Base-by-base conservation (phyloP, 2,329 filamentous ascomycete genomes). In the Fusarium equiseti region DNA sequence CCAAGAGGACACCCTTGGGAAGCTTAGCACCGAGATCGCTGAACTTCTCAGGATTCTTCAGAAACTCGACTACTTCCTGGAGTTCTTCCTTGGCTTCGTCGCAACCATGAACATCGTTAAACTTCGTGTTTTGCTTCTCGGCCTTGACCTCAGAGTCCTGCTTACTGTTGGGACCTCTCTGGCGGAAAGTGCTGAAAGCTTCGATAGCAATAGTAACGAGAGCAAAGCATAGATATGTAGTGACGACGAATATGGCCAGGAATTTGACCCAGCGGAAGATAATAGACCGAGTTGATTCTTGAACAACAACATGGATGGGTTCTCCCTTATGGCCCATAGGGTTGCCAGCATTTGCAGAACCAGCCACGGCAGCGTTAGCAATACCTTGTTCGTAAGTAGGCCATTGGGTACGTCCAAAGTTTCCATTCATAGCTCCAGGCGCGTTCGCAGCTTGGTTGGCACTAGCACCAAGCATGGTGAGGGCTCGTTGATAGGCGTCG, bases 11-110 rank as follows among this genome's bases (percentile, higher is more conserved):
- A 85, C 96, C 96, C 82, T 98, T 99, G 59, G 96, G 96, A 57
- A 99, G 88, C 82, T 98, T 98, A 76, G 96, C 96, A 77, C 96
- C 96, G 50, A 99, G 91, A 66, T 93, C 93, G 49, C 92, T 95
- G 82, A 98, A 99, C 77, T 92, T 93, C 13, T 97, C 93, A 1
- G 96, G 97, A 79, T 95, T 95, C 81, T 94, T 92, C 73, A 99
- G 83, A 76, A 99, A 99, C 75, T 99, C 96, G 50, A 99, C 95
- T 56, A 99, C 89, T 81, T 99, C 96, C 81, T 97, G 93, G 6
- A 99, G 88, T 81, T 99, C 96, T 76, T 99, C 97, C 83, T 98
- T 99, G 70, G 96, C 96, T 81, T 99, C 97, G 71, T 98, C 95
- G 73, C 95, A 98, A 55, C 96, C 96, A 78, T 99, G 96, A 9